A percentile compares a stretch with the other conserved stretches of the same genome.
phyloP scores from a whole-genome alignment of 2,329 filamentous ascomycete species.

The Diaporthe citrichinensis region DNA sequence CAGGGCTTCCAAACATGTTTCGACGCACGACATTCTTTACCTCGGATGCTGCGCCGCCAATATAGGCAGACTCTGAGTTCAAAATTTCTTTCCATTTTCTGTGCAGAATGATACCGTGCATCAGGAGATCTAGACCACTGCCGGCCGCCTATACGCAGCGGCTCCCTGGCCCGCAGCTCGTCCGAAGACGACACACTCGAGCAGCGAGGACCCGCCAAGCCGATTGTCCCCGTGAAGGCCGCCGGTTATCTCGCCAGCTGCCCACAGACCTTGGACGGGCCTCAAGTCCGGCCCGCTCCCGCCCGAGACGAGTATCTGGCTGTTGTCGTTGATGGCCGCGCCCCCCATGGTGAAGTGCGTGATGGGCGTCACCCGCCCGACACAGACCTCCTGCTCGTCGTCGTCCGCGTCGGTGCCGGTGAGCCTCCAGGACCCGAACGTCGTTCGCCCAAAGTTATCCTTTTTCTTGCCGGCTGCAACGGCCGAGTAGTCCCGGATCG shows the following conservation, averaged over 20 bases:
- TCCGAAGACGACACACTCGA: slow-evolving; percentile 90
- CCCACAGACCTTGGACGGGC: slow-evolving; percentile 71
- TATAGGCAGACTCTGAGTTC: background rate
- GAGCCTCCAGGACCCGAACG: slow-evolving; percentile 70
- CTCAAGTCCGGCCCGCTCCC: slow-evolving; percentile 51
- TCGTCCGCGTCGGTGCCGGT: slow-evolving; percentile 57
- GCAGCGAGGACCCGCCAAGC: slow-evolving; percentile 96
- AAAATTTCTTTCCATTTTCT: background rate
- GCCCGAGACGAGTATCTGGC: slow-evolving; percentile 62
- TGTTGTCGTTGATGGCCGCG: slow-evolving; percentile 67
- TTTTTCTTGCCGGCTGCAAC: slow-evolving; percentile 55
- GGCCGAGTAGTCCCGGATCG: slow-evolving; percentile 64
- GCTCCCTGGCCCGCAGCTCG: slow-evolving; percentile 67
- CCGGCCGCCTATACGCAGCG: slow-evolving; percentile 45
- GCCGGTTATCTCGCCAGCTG: slow-evolving; percentile 75
- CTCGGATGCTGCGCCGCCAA: background rate
- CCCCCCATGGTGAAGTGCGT: slow-evolving; percentile 79
- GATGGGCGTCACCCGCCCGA: slow-evolving; percentile 73
- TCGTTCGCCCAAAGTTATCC: slow-evolving; percentile 62
- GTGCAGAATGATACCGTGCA: background rate
- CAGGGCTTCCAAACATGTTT: slow-evolving; percentile 30
- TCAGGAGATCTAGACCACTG: background rate
- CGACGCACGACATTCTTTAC: slow-evolving; percentile 7
- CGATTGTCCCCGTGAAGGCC: slow-evolving; percentile 91
- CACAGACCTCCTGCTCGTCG: slow-evolving; percentile 67